Base-by-base conservation (phyloP, 2,329 filamentous ascomycete species). In the Aspergillus novofumigatus region DNA sequence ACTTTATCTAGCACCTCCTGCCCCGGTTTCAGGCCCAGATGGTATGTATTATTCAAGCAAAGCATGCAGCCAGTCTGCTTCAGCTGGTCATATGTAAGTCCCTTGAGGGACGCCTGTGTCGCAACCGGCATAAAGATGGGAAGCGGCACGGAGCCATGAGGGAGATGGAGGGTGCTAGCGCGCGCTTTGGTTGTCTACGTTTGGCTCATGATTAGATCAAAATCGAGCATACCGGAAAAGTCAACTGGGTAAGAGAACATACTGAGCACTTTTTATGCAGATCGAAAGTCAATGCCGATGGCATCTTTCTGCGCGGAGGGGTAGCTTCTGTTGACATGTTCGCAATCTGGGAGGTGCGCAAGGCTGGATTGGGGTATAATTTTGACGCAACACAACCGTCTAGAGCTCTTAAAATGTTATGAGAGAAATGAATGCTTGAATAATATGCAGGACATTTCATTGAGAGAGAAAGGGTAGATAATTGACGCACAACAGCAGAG, bases 91-190 rank as follows among this genome's bases (percentile, higher is more conserved):
- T 93, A 92, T 0, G 94, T 97, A 55, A 99, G 78, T 47, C 94
- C 94, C 72, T 99, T 99, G 42, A 99, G 81, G 0, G 93, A 96
- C 1, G 91, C 94, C 76, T 99, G 94, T 0, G 94, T 99, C 29
- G 94, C 94, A 47, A 99, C 94, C 17, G 94, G 94, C 94, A 99
- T 99, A 76, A 99, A 99, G 57, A 97, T 86, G 7, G 95, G 94
- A 29, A 97, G 84, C 67, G 89, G 85, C 26, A 99, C 92, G 1
- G 88, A 83, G 57, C 94, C 94, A 85, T 99, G 95, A 52, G 94
- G 93, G 26, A 99, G 86, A 50, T 87, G 89, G 54, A 99, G 82
- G 58, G 86, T 86, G 53, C 94, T 94, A 51, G 94, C 94, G 65
- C 94, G 89, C 26, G 94, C 94, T 81, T 93, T 91, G 10, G 93